Evolutionary conservation across 176 grass and related monocot genomes (phyloP), one percentile per base, ranked within the genome.

Genomic region (Rhipidocladum racemiflorum): DNA sequence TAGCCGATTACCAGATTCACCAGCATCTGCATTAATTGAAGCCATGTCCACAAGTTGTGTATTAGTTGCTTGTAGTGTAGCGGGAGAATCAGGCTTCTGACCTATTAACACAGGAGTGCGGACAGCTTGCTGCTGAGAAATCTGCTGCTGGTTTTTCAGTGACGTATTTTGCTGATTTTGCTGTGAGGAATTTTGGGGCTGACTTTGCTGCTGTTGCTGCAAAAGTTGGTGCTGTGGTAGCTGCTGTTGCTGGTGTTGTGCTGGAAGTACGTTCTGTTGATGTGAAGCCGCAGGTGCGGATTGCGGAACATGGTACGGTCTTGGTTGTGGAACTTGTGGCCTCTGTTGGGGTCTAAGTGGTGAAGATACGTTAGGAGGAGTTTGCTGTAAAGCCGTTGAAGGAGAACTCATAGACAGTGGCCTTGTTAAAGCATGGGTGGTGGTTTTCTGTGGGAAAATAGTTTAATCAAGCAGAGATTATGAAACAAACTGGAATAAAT

Each of bases 261-360:
- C 42, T 87, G 88, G 76, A 72, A 90, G 66, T 79, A 59, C 14
- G 25, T 78, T 93, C 48, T 93, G 96, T 88, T 87, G 87, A 72
- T 88, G 78, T 9, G 44, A 43, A 83, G 79, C 40, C 57, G 74
- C 42, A 86, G 80, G 72, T 76, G 78, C 62, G 72, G 88, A 76
- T 51, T 89, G 76, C 35, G 80, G 80, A 77, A 65, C 76, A 70
- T 81, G 69, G 84, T 86, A 80, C 20, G 82, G 96, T 64, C 91
- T 95, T 75, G 86, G 92, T 84, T 95, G 96, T 36, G 93, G 42
- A 70, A 77, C 76, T 79, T 92, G 92, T 53, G 92, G 87, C 87
- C 89, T 93, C 72, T 87, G 84, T 85, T 95, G 92, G 4, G 89
- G 79, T 48, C 91, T 95, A 87, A 88, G 88, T 48, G 85, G 25